phyloP scores from a whole-genome alignment of 768 basidiomycete genomes.

The Lentinula detonsa region DNA sequence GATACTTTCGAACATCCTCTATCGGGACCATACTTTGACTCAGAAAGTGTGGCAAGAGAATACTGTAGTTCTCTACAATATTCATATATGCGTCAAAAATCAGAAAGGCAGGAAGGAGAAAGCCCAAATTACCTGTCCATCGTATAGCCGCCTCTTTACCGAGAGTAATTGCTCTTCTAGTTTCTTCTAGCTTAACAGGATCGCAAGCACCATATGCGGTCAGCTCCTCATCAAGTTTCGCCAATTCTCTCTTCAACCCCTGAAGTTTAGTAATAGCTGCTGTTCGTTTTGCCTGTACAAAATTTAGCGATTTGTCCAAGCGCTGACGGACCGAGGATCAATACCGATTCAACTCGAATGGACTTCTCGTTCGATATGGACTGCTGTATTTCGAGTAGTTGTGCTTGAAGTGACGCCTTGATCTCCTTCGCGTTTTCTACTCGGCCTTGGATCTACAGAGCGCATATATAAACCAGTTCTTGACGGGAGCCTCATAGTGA shows the following conservation, averaged over 20 bases:
- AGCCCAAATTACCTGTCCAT: conserved; percentile 72
- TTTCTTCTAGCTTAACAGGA: conserved; percentile 75
- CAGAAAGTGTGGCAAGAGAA: conserved; percentile 60
- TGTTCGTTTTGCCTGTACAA: conserved; percentile 48
- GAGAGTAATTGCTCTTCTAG: conserved; percentile 61
- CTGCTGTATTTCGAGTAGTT: conserved; percentile 42
- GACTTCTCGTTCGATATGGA: conserved; percentile 46
- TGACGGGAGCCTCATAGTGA: neutral
- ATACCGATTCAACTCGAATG: conserved; percentile 53
- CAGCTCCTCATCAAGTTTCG: conserved; percentile 59
- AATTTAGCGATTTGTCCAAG: neutral
- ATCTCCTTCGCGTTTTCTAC: conserved; percentile 45
- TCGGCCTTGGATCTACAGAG: conserved; percentile 49
- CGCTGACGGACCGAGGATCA: conserved; percentile 11
- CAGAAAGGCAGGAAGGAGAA: neutral
- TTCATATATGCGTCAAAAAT: neutral
- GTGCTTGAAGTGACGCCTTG: conserved; percentile 32
- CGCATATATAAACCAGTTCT: neutral
- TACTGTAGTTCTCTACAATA: conserved; percentile 60
- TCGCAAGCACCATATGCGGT: conserved; percentile 79
- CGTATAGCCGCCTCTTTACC: conserved; percentile 80
- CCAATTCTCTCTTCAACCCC: conserved; percentile 41
- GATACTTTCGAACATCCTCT: conserved; percentile 59
- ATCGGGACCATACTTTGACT: conserved; percentile 52
- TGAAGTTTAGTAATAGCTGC: conserved; percentile 45